Evolutionary conservation across 306 rosid genomes (phyloP).

Genomic region (Fagus sylvatica): DNA sequence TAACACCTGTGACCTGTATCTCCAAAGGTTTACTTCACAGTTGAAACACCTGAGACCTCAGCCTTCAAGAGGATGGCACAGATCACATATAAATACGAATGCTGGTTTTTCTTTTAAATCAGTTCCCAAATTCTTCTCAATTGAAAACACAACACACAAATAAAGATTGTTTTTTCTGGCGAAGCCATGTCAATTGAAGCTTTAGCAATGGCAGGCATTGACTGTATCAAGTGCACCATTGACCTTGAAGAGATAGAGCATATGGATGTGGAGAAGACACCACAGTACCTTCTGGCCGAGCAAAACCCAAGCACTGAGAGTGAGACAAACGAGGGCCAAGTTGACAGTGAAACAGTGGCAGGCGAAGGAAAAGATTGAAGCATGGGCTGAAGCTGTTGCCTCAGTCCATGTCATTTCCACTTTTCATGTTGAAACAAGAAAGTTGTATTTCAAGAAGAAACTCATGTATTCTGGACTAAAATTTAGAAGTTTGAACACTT

Average conservation of each 20-base stretch:
- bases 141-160: too few relatives aligned
- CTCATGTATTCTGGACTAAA: too few relatives aligned
- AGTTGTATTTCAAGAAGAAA: too few relatives aligned
- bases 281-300: slow-evolving; percentile 19
- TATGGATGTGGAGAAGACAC: not conserved
- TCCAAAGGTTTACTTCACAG: not conserved
- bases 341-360: too few relatives aligned
- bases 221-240: slow-evolving; percentile 22
- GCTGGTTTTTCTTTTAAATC: too few relatives aligned
- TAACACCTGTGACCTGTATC: not conserved
- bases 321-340: not conserved
- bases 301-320: not conserved
- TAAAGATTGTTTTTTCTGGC: too few relatives aligned
- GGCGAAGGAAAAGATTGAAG: too few relatives aligned
- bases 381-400: too few relatives aligned
- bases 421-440: too few relatives aligned
- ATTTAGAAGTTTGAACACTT: too few relatives aligned
- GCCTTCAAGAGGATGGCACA: not conserved
- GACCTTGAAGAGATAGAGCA: slow-evolving; percentile 26
- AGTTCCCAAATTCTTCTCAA: too few relatives aligned
- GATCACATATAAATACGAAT: not conserved
- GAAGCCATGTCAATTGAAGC: slow-evolving; percentile 42
- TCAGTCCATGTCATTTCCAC: too few relatives aligned
- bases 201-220: slow-evolving; percentile 55
- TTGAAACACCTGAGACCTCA: not conserved